Evolutionary conservation across 2,329 filamentous ascomycete species (phyloP), one percentile per base, ranked within the genome.

Genomic region (Fusarium sp.): DNA sequence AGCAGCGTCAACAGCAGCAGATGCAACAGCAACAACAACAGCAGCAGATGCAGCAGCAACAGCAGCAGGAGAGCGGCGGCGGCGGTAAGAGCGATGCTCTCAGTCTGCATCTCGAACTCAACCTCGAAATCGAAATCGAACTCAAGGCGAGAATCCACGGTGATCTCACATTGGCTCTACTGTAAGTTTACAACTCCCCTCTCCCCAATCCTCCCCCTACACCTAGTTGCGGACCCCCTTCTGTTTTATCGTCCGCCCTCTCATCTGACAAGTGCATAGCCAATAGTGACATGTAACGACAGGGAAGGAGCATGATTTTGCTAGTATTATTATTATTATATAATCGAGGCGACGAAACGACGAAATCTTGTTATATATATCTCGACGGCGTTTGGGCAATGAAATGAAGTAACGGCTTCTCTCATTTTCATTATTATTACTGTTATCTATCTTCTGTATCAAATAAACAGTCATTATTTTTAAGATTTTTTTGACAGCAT

Each of bases 61-160:
- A 67, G 15, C 67, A 72, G 25, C 57, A 66, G 24, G 58, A 69
- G 25, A 18, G 53, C 16, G 60, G 61, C 32, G 69, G 64, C 11
- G 72, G 72, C 8, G 70, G 70, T 30, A 72, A 69, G n/a, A 74
- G 74, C 6, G 73, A 76, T 30, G 62, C 74, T 27, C 82, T 94
- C 77, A 91, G 91, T 78, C 80, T 96, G 74, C 87, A 90, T 40
- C 82, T 96, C 24, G 93, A 96, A 76, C 84, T 94, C 60, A 96
- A 96, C 80, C 84, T 96, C 61, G 93, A 96, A 72, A 86, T 96
- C 52, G 93, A 96, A 80, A 92, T 96, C 67, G 91, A 94, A 75
- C 86, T 96, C 66, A 96, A 96, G 85, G 93, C 93, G 22, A 91
- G 91, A 80, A 94, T 96, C 71, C 90, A 94, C 75, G 94, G 94